Percentiles rank a stretch among this genome's conserved stretches.
Conservation (phyloP, 2,329 filamentous ascomycete genomes). For the Aspergillus caelatus region DNA sequence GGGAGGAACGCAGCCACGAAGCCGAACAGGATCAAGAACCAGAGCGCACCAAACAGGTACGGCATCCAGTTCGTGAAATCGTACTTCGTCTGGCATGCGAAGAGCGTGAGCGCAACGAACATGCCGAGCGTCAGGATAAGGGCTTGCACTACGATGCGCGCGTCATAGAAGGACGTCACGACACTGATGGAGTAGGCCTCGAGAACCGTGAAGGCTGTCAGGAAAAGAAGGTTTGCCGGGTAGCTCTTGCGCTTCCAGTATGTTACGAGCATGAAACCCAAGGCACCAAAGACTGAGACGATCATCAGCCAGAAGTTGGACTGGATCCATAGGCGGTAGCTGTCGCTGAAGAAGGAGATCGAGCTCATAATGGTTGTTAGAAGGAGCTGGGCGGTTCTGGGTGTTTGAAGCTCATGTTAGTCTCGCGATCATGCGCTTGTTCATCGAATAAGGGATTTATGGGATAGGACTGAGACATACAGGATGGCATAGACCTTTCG, state of each 20-base stretch:
- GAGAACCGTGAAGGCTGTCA: slow-evolving; percentile 83
- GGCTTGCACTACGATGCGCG: slow-evolving; percentile 82
- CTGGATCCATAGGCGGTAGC: slow-evolving; percentile 88
- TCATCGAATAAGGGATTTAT: neutral
- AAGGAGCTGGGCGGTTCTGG: slow-evolving; percentile 82
- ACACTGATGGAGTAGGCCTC: slow-evolving; percentile 95
- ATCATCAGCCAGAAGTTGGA: slow-evolving; percentile 81
- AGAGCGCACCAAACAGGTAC: slow-evolving; percentile 87
- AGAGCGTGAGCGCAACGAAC: slow-evolving; percentile 68
- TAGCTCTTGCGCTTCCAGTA: slow-evolving; percentile 97
- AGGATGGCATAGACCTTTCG: slow-evolving; percentile 98
- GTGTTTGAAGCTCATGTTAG: neutral
- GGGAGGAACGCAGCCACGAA: slow-evolving; percentile 93
- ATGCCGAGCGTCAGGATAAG: slow-evolving; percentile 77
- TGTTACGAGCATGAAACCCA: slow-evolving; percentile 82
- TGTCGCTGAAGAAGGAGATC: slow-evolving; percentile 78
- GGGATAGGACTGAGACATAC: slow-evolving; percentile 42
- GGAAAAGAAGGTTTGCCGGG: slow-evolving; percentile 91
- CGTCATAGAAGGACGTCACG: slow-evolving; percentile 87
- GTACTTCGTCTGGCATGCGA: slow-evolving; percentile 97
- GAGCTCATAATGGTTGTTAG: slow-evolving; percentile 79
- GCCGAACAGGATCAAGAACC: slow-evolving; percentile 88
- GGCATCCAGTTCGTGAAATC: slow-evolving; percentile 98
- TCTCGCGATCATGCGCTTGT: neutral
- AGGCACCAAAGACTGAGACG: slow-evolving; percentile 79